These are phyloP conservation scores for Fabrea salina DNA, from an alignment of 169 alveolate genomes.

Conservation along the genomic window DNA sequence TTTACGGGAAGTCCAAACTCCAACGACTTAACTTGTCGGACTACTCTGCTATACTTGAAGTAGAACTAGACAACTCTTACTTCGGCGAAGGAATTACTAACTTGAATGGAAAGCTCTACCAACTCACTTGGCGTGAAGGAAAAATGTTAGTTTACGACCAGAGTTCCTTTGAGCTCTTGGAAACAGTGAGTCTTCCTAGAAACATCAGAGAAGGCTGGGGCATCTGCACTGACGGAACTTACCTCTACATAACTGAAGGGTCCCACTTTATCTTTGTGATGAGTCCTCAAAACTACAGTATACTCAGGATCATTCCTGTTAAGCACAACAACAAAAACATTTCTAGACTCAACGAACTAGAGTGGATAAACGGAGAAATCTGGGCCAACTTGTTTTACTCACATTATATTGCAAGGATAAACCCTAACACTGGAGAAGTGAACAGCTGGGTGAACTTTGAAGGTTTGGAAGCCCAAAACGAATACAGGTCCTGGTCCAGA, in stretches of 20 bases:
- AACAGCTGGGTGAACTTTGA: background rate
- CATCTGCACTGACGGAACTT: constrained; percentile 22
- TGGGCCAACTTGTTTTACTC: constrained; percentile 27
- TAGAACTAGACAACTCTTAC: background rate
- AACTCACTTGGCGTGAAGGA: constrained; percentile 44
- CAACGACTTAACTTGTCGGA: background rate
- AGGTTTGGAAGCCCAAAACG: background rate
- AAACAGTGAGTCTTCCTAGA: background rate
- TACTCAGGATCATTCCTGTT: background rate
- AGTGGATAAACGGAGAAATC: constrained; percentile 27
- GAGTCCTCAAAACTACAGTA: background rate
- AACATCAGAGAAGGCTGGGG: constrained; percentile 48
- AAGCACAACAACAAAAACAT: background rate
- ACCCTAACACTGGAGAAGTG: constrained; percentile 11
- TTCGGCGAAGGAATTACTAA: constrained; percentile 48
- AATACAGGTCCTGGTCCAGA: background rate
- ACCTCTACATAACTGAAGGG: constrained; percentile 27
- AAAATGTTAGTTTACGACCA: constrained; percentile 32
- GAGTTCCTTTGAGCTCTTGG: background rate
- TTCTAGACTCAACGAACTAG: constrained; percentile 18
- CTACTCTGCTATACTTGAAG: background rate
- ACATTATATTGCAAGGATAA: constrained; percentile 20
- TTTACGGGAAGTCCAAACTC: constrained; percentile 13
- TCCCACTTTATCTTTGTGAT: background rate
- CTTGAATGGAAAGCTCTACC: constrained; percentile 28